These are phyloP conservation scores for Neodidymelliopsis sp. DNA, from an alignment of 2,329 filamentous ascomycete species.

Conservation along the genomic window DNA sequence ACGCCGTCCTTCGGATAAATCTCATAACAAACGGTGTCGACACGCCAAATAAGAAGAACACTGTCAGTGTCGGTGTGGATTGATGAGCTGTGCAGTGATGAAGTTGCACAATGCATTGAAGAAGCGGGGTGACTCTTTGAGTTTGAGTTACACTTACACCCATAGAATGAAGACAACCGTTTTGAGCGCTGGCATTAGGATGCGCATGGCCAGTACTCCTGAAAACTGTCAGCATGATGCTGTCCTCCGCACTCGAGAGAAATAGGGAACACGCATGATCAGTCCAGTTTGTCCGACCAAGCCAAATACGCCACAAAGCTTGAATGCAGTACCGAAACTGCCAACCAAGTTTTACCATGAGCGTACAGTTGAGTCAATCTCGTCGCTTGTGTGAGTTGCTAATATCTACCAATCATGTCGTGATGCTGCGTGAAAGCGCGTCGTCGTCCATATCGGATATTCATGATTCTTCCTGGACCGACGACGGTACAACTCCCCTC, in stretches of 20 bases:
- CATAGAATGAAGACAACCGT: not conserved
- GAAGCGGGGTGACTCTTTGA: constrained; percentile 1
- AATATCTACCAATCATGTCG: constrained; percentile 1
- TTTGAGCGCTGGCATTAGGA: not conserved
- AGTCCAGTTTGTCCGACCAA: constrained; percentile 20
- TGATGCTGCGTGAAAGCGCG: constrained; percentile 14
- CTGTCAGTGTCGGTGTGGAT: not conserved
- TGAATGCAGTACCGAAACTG: constrained; percentile 34
- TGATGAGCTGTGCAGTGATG: constrained; percentile 3
- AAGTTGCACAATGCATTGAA: not conserved
- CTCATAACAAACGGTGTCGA: too few relatives aligned
- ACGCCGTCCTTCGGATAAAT: too few relatives aligned
- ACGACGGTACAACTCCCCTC: constrained; percentile 11
- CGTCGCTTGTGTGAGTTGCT: not conserved
- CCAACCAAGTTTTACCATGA: constrained; percentile 27
- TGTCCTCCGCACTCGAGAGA: not conserved
- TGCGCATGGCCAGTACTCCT: not conserved
- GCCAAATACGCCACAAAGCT: constrained; percentile 47
- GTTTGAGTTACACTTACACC: constrained; percentile 8
- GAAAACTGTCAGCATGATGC: not conserved
- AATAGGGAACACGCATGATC: not conserved
- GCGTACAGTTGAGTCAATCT: not conserved
- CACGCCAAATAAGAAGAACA: not conserved
- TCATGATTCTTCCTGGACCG: constrained; percentile 17
- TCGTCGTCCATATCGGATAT: constrained; percentile 21